Percentiles rank a stretch among this genome's conserved stretches.
Evolutionary conservation across 305 asterid species (phyloP).

Genomic region (Rubia balearica): DNA sequence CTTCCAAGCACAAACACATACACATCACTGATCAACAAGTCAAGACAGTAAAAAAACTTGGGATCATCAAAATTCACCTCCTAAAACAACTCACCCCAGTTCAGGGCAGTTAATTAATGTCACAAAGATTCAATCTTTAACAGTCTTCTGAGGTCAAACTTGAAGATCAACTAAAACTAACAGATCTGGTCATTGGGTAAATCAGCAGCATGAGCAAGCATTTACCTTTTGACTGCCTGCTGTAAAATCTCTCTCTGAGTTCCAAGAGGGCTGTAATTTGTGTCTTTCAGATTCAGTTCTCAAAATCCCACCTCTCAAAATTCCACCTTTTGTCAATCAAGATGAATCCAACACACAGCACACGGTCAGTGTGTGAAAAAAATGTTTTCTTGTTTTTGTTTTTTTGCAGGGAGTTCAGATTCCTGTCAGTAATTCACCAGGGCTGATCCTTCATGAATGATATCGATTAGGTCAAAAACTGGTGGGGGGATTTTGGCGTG

Average conservation of each 20-base stretch:
- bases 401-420: background rate
- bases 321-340: constrained; percentile 16
- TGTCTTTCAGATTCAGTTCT: constrained; percentile 20
- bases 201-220: constrained; percentile 14
- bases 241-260: constrained; percentile 12
- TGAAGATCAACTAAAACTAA: constrained; percentile 12
- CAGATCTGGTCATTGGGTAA: constrained; percentile 21
- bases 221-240: constrained; percentile 9
- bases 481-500: background rate
- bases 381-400: background rate
- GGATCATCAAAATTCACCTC: background rate
- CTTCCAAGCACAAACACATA: background rate
- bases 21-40: background rate
- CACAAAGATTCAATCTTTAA: constrained; percentile 15
- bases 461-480: constrained; percentile 16
- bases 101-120: background rate
- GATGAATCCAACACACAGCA: constrained; percentile 9
- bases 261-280: constrained; percentile 15
- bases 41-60: background rate
- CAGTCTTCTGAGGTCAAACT: constrained; percentile 21
- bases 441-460: background rate
- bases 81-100: background rate
- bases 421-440: constrained; percentile 14
- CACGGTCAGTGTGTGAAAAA: background rate
- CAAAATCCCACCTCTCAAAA: constrained; percentile 16